These are phyloP conservation scores for Friedmanniomyces endolithicus DNA, from an alignment of 495 filamentous ascomycete genomes.

Conservation along the genomic window DNA sequence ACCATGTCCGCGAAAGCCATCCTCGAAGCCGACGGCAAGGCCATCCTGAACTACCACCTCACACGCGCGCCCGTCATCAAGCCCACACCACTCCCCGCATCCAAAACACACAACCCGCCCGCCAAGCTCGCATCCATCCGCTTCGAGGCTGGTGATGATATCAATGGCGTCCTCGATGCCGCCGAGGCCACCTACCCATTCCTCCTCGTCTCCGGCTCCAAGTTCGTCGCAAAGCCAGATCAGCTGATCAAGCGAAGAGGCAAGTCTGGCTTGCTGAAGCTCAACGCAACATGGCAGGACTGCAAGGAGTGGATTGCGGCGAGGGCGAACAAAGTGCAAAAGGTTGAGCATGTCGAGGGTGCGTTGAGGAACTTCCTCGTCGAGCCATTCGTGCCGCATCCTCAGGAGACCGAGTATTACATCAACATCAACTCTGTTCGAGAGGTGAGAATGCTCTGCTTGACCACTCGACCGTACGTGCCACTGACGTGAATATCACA, in stretches of 20 bases:
- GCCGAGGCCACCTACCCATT: slow-evolving; percentile 92
- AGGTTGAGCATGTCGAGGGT: slow-evolving; percentile 85
- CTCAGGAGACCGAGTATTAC: slow-evolving; percentile 89
- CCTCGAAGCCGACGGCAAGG: slow-evolving; percentile 98
- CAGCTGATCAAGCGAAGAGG: slow-evolving; percentile 98
- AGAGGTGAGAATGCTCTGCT: slow-evolving; percentile 50
- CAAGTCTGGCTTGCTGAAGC: slow-evolving; percentile 89
- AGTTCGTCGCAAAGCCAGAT: slow-evolving; percentile 98
- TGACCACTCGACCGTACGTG: background rate
- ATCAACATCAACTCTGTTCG: slow-evolving; percentile 91
- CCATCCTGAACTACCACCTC: slow-evolving; percentile 99
- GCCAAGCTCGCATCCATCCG: slow-evolving; percentile 80
- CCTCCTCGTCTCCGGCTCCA: slow-evolving; percentile 67
- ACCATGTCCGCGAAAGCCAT: slow-evolving; percentile 97
- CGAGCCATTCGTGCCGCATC: slow-evolving; percentile 95
- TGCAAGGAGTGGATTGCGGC: slow-evolving; percentile 85
- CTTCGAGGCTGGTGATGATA: slow-evolving; percentile 78
- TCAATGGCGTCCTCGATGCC: slow-evolving; percentile 80
- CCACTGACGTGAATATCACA: slow-evolving; percentile 28
- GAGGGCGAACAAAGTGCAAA: slow-evolving; percentile 77
- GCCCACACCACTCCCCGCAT: slow-evolving; percentile 79
- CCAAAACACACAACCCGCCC: slow-evolving; percentile 81
- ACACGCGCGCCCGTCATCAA: slow-evolving; percentile 96
- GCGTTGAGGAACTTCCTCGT: slow-evolving; percentile 89
- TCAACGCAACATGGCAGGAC: slow-evolving; percentile 97